Base-by-base conservation (phyloP, 1,284 basidiomycete species). In the Lignosus rhinocerotis region DNA sequence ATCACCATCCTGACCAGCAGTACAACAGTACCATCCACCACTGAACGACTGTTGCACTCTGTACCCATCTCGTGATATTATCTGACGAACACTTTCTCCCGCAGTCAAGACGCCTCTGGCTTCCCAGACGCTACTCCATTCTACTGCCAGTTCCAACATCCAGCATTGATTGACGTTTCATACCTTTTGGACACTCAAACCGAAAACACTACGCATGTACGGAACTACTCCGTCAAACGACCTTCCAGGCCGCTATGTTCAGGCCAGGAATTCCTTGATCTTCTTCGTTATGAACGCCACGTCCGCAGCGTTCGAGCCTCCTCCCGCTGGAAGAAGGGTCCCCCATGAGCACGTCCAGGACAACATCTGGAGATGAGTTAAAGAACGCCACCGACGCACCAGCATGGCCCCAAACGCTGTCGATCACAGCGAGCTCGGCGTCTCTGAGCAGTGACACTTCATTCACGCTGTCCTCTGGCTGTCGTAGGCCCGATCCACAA, bases 381-480 rank as follows among this genome's bases (percentile, higher is more conserved):
- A 50, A 30, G 7, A 44, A 11, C 14, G 12, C 12, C 14, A 31
- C 51, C 10, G 25, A 59, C 64, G 34, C 54, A 66, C 64, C 62
- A 38, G 51, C 55, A 44, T 66, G 64, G 1, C 64, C 64, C 61
- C 61, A 66, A 14, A 66, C 62, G 53, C 61, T 63, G 45, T 63
- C 61, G 21, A 66, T 63, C 14, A 63, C 50, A 16, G 53, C 53
- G 12, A 65, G 45, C 44, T 60, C 43, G 9, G 57, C 64, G 46
- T 62, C 43, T 32, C 51, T 21, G 16, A 66, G 51, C 39, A 56
- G 19, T 12, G 59, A 56, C 34, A 60, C 56, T 55, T 66, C 64
- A 43, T 57, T 53, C 34, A 46, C 51, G 54, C 61, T 63, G 55
- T 64, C 61, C 55, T 64, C 63, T 44, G 61, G 63, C 61, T 64